Conservation (phyloP, 2,329 filamentous ascomycete genomes). For the Claviceps pusilla region DNA sequence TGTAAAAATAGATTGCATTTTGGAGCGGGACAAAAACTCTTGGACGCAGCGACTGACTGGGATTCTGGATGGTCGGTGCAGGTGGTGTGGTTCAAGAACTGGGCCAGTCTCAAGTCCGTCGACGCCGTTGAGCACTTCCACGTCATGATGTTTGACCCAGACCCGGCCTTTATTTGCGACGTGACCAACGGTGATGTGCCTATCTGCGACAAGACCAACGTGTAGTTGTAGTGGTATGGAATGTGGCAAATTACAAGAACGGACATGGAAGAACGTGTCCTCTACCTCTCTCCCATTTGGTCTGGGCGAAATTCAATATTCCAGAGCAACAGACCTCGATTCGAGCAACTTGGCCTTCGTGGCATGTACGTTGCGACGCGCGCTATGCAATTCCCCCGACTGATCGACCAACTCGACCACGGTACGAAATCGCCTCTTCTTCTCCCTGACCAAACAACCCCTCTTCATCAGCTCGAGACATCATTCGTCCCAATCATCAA, state of each 20-base stretch:
- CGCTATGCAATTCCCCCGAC: not conserved
- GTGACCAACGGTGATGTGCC: conserved; percentile 65
- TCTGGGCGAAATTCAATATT: not conserved
- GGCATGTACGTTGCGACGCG: not conserved
- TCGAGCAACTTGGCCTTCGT: not conserved
- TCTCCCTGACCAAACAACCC: not conserved
- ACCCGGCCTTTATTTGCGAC: conserved; percentile 49
- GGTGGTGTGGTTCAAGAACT: conserved; percentile 52
- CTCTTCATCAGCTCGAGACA: conserved; percentile 1
- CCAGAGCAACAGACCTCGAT: not conserved
- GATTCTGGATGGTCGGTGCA: conserved; percentile 5
- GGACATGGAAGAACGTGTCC: not conserved
- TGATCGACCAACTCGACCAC: not conserved
- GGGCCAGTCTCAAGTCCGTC: conserved; percentile 70
- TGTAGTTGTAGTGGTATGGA: not conserved
- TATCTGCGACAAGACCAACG: conserved; percentile 31
- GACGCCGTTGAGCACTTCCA: conserved; percentile 87
- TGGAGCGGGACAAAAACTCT: not conserved
- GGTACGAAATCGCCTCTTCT: not conserved
- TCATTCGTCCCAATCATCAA: conserved; percentile 17
- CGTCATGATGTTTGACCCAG: conserved; percentile 72
- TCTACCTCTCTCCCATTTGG: not conserved
- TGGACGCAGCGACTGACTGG: not conserved
- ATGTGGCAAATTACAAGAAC: not conserved
- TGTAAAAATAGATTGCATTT: no score